Base-by-base conservation (phyloP, 208 protist genomes). In the Acanthamoeba sp. region DNA sequence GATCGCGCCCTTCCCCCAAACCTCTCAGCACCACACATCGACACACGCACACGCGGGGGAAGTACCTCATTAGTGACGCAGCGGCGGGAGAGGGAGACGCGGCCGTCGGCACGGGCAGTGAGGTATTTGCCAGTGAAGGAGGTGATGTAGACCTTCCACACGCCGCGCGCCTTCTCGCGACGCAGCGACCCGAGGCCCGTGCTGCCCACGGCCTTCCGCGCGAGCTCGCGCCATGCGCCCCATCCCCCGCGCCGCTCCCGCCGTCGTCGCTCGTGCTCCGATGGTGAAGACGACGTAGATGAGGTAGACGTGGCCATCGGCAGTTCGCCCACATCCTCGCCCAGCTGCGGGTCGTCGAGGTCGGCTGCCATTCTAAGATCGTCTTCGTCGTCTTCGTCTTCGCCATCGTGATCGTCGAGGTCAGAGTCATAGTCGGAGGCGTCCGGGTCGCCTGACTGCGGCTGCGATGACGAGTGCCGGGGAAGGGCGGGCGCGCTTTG, bases 111-210 rank as follows among this genome's bases (percentile, higher is more conserved):
- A 2, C 69, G 29, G n/a, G 90, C 90, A 1, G 90, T 66, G 32
- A 93, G 52, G 45, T 85, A 93, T 38, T 84, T 78, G 32, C 90
- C 90, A 4, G 59, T 64, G 69, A 84, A 38, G 27, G 90, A 84
- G 1, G 69, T 93, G 62, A 93, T 78, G 66, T 48, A 93, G 48
- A 93, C 90, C 34, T 66, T 91, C 85, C 85, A 87, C 78, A 87
- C 78, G 45, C 78, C 78, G 29, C 78, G 78, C 6, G 78, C 78
- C 78, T 87, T 87, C 78, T 87, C 78, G 40, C 78, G 78, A 1
- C 78, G 40, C n/a, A 87, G 48, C 29, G 78, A 87, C 48, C 78
- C 78, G 48, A 87, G 78, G 78, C 78, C 78, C 4, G 42, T 87
- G 48, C 78, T 87, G 24, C 78, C 78, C 78, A 87, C 78, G 48